Base-by-base conservation (phyloP, 2,329 filamentous ascomycete species). In the Mycocentrospora acerina region DNA sequence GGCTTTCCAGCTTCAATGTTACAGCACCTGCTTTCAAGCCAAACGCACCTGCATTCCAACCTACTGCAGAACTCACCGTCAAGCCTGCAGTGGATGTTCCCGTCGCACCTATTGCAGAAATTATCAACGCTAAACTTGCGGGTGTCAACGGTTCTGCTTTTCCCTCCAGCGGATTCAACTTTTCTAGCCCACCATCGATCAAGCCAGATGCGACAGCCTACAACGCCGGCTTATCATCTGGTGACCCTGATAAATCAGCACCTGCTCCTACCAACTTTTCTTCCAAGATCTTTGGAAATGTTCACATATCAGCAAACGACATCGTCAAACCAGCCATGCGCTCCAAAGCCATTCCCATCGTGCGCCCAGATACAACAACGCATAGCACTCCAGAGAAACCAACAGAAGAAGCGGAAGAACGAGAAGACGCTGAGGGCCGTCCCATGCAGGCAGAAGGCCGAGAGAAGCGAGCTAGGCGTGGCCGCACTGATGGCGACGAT, bases 271-370 rank as follows among this genome's bases (percentile, higher is more conserved):
- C 58, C 14, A 59, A 46, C 34, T 57, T 59, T 26, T 53, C 59
- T 8, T 64, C 63, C 3, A 62, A 59, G 45, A 66, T 66, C 32
- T 67, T 67, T 36, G 62, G 63, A 6, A 49, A 60, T 37, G 54
- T 67, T 36, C 79, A 81, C 46, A 70, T 86, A 22, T 79, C 75
- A 37, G 66, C 76, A 22, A 75, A 77, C 11, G 82, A 88, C 15
- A 76, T 82, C 33, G 70, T 80, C 18, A 86, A 86, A 56, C 78
- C 83, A 6, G 65, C 70, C 1, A 89, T 86, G 68, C 82, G 81
- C 53, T 88, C 84, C 4, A 96, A 93, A 69, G 89, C 89, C 8
- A 79, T 95, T 37, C 86, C 90, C 0, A 94, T 95, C 46, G 70
- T 91, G 8, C 77, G 76, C 26, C 86, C 87, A 1, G 75, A 81